Evolutionary conservation across 257 asterid species (phyloP), one percentile per base, ranked within the genome.

Genomic region (Penstemon newberryi): DNA sequence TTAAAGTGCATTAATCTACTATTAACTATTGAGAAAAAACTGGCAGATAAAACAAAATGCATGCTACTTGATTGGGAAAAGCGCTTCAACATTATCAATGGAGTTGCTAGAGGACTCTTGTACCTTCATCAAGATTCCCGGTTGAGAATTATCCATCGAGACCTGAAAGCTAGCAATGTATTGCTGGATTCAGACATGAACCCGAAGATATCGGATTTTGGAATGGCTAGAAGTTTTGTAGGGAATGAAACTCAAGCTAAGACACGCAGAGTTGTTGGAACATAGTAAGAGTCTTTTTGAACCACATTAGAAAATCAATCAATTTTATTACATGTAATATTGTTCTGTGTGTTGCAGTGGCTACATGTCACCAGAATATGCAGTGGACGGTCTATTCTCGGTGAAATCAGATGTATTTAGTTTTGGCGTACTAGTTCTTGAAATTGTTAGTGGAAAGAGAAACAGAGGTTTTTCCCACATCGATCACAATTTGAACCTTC

Each of bases 171-270:
- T 0, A 84, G 94, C 81, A 84, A 85, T 41, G 70, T 85, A 12
- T 72, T 87, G 40, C 81, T 87, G 10, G 90, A 84, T 65, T 50
- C 47, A 2, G 75, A 82, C 3, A 70, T 82, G 75, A 77, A 80
- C 62, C 90, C 94, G 0, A 87, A 83, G 72, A 87, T 82, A 60
- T 84, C 91, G 8, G 89, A 87, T 56, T 87, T 84, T 47, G 87
- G 95, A 12, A 55, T 78, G 18, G 89, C 91, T 4, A 82, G 77
- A 76, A 73, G 69, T 38, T 77, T 79, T 2, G 82, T 71, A 71
- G 87, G 81, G 39, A 63, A 79, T 41, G 87, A 87, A 56, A 81
- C 80, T 1, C 80, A 64, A 69, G 87, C 75, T 39, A 82, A 74
- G 52, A 87, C 90, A 33, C 56, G 18, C 2, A 76, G 83, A 43